These are phyloP conservation scores for Phalaenopsis equestris DNA, from an alignment of 106 monocot genomes.

Conservation along the genomic window DNA sequence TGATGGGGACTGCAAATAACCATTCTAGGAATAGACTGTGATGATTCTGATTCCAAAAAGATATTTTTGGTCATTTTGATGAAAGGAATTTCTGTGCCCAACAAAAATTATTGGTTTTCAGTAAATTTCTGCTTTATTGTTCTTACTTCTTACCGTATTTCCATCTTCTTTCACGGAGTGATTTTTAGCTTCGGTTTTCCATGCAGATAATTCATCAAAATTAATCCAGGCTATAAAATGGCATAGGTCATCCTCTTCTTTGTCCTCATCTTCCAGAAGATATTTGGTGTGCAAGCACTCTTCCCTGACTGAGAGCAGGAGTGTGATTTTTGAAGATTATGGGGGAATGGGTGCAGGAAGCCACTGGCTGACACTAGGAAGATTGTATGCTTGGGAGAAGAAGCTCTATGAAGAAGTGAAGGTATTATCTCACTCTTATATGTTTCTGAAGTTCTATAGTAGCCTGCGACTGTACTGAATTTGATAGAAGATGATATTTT, in stretches of 20 bases:
- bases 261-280: slow-evolving; percentile 57
- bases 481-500: neutral
- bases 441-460: neutral
- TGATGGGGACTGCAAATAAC: neutral
- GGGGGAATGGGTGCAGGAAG: slow-evolving; percentile 83
- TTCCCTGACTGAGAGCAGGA: slow-evolving; percentile 39
- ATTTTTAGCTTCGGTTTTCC: neutral
- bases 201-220: slow-evolving; percentile 91
- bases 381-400: slow-evolving; percentile 98
- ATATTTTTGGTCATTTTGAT: neutral
- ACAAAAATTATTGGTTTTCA: too few species aligned
- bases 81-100: neutral
- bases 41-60: neutral
- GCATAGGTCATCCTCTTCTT: slow-evolving; percentile 82
- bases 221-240: slow-evolving; percentile 80
- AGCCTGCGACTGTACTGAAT: neutral
- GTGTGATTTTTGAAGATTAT: slow-evolving; percentile 58
- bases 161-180: neutral
- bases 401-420: slow-evolving; percentile 98
- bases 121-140: too few species aligned
- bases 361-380: slow-evolving; percentile 80
- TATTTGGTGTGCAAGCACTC: slow-evolving; percentile 39
- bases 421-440: slow-evolving; percentile 26
- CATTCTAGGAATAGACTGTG: neutral
- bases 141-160: neutral